phyloP scores from a whole-genome alignment of 1,284 basidiomycete species.

The Heterobasidion irregulare region DNA sequence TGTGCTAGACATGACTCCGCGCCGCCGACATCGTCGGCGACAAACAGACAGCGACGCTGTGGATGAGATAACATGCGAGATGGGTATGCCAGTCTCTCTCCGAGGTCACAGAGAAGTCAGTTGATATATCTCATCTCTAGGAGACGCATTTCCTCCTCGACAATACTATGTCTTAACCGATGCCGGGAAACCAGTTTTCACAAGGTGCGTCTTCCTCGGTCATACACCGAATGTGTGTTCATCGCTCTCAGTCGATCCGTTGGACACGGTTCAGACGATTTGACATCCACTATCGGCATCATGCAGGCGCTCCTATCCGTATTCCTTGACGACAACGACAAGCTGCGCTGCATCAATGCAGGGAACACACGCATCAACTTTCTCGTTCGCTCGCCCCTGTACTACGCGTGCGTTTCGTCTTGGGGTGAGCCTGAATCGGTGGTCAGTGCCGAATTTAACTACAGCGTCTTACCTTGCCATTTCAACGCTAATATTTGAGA shows the following conservation, averaged over 20 bases:
- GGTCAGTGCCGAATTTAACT: conserved; percentile 41
- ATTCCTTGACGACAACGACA: conserved; percentile 81
- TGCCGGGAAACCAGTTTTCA: conserved; percentile 91
- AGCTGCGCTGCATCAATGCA: conserved; percentile 71
- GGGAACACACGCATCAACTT: conserved; percentile 79
- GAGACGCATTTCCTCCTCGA: conserved; percentile 48
- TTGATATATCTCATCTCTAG: conserved; percentile 10
- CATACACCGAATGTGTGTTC: conserved; percentile 4
- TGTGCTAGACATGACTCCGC: conserved; percentile 8
- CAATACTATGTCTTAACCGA: conserved; percentile 91
- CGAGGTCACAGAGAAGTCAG: not conserved
- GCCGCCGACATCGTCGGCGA: conserved; percentile 8
- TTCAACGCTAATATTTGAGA: conserved; percentile 30
- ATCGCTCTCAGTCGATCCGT: conserved; percentile 35
- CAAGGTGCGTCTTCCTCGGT: conserved; percentile 42
- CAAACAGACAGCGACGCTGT: conserved; percentile 16
- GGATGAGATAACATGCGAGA: conserved; percentile 17
- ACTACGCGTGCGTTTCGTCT: conserved; percentile 83
- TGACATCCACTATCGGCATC: conserved; percentile 82
- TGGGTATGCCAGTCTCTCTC: conserved; percentile 14
- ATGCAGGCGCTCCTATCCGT: conserved; percentile 94
- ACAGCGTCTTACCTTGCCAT: not conserved
- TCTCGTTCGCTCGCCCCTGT: conserved; percentile 78
- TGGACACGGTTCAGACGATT: conserved; percentile 47
- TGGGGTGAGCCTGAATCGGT: conserved; percentile 94